These are phyloP conservation scores for Amanita jacksonii DNA, from an alignment of 768 basidiomycete genomes.

Conservation along the genomic window DNA sequence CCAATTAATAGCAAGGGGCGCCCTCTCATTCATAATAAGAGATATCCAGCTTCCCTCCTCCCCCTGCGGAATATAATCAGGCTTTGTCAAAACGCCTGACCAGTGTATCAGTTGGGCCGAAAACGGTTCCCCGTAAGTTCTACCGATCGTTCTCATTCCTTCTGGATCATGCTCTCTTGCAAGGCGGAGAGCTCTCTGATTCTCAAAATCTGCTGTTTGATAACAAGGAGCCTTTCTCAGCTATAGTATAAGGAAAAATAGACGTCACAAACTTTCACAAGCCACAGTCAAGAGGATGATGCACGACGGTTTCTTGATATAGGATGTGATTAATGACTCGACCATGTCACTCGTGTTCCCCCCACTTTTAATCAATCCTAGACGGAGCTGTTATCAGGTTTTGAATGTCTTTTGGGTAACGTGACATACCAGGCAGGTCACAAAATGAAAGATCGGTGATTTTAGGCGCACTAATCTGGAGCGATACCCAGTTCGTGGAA, in stretches of 20 bases:
- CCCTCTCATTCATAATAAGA: slow-evolving; percentile 39
- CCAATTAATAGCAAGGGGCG: slow-evolving; percentile 40
- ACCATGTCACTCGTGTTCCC: slow-evolving; percentile 36
- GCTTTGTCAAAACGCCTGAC: slow-evolving; percentile 61
- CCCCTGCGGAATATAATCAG: slow-evolving; percentile 45
- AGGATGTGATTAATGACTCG: slow-evolving; percentile 36
- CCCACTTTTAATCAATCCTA: too few species aligned
- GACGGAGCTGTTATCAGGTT: too few species aligned
- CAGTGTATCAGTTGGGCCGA: neutral
- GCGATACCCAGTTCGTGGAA: slow-evolving; percentile 38
- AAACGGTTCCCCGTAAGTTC: slow-evolving; percentile 7
- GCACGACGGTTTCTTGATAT: slow-evolving; percentile 46
- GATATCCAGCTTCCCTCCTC: slow-evolving; percentile 43
- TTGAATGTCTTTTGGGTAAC: too few species aligned
- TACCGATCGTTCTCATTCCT: slow-evolving; percentile 56
- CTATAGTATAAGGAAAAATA: neutral
- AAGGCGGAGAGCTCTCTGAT: slow-evolving; percentile 52
- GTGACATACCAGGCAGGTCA: slow-evolving; percentile 37
- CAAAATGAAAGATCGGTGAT: slow-evolving; percentile 50
- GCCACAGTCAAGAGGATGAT: slow-evolving; percentile 42
- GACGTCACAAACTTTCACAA: slow-evolving; percentile 38
- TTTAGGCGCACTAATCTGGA: slow-evolving; percentile 42
- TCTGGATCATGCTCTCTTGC: slow-evolving; percentile 43
- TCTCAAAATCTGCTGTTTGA: slow-evolving; percentile 67
- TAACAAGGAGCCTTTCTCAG: too few species aligned